These are phyloP conservation scores for Trichoderma erinaceum DNA, from an alignment of 495 filamentous ascomycete genomes.

Conservation along the genomic window DNA sequence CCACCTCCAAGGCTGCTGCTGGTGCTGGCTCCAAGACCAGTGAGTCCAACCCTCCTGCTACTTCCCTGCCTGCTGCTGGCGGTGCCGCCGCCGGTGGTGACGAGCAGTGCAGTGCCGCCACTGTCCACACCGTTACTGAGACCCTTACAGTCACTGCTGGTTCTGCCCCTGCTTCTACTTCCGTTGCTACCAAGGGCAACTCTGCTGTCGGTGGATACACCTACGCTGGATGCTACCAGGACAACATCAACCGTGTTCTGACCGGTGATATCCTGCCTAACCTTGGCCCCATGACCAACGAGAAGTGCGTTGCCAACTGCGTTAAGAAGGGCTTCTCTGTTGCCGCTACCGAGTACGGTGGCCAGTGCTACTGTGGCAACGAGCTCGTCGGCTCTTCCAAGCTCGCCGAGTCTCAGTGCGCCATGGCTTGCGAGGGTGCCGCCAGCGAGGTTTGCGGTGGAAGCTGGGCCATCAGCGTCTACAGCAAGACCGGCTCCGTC, in stretches of 20 bases:
- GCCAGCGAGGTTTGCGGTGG: slow-evolving; percentile 41
- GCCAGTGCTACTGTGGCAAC: slow-evolving; percentile 61
- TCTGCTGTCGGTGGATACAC: slow-evolving; percentile 23
- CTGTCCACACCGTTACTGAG: slow-evolving; percentile 37
- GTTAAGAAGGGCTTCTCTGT: slow-evolving; percentile 42
- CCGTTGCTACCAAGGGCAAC: slow-evolving; percentile 8
- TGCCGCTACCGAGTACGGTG: slow-evolving; percentile 60
- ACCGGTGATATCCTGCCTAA: slow-evolving; percentile 37
- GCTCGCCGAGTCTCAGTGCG: slow-evolving; percentile 39
- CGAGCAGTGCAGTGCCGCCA: slow-evolving; percentile 38
- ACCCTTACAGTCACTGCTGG: slow-evolving; percentile 32
- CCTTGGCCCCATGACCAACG: slow-evolving; percentile 48
- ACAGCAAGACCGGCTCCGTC: slow-evolving; percentile 29
- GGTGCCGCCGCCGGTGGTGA: slow-evolving; percentile 23
- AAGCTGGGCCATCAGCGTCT: slow-evolving; percentile 35
- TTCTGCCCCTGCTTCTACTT: slow-evolving; percentile 8
- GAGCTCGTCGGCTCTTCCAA: slow-evolving; percentile 30
- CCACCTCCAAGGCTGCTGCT: slow-evolving; percentile 6
- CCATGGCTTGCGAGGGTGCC: slow-evolving; percentile 41
- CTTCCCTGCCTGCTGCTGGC: slow-evolving; percentile 3
- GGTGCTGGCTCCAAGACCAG: slow-evolving; percentile 14
- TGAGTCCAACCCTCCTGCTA: background rate
- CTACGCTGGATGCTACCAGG: slow-evolving; percentile 32
- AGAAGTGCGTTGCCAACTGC: slow-evolving; percentile 55
- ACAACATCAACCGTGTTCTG: slow-evolving; percentile 30